phyloP scores from a whole-genome alignment of 768 basidiomycete species.

The Podaxis sp. region DNA sequence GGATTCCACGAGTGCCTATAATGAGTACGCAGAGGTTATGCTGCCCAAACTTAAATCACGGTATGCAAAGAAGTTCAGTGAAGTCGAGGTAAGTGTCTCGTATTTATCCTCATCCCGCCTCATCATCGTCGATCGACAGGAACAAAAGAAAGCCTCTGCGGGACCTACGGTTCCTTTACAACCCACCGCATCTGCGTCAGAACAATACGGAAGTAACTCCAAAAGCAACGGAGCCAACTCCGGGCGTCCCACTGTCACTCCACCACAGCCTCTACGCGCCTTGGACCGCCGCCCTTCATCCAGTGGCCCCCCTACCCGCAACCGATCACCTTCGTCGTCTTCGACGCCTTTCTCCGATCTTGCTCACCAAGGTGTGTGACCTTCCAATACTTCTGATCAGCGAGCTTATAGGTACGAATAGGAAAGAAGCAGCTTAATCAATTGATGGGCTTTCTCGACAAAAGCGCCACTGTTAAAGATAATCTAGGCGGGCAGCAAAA shows the following conservation, averaged over 20 bases:
- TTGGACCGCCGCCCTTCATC: constrained; percentile 74
- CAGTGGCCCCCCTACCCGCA: constrained; percentile 50
- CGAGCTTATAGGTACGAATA: constrained; percentile 25
- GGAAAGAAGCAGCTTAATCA: constrained; percentile 88
- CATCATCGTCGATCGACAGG: constrained; percentile 38
- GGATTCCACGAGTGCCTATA: constrained; percentile 71
- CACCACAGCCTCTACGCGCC: constrained; percentile 74
- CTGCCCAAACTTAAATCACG: constrained; percentile 78
- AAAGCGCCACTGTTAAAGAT: constrained; percentile 67
- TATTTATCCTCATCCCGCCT: background rate
- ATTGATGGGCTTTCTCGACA: constrained; percentile 82
- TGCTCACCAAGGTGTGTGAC: constrained; percentile 69
- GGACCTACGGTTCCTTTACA: constrained; percentile 33
- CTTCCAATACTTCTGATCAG: background rate
- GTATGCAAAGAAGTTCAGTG: constrained; percentile 84
- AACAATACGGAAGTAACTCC: constrained; percentile 36
- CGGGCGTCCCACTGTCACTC: constrained; percentile 55
- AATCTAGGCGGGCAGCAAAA: constrained; percentile 58
- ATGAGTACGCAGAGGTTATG: constrained; percentile 77
- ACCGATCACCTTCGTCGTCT: constrained; percentile 76
- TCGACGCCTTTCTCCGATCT: constrained; percentile 81
- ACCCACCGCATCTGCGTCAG: constrained; percentile 25
- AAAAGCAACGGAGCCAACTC: constrained; percentile 47
- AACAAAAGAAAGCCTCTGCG: constrained; percentile 56
- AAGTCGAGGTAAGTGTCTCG: constrained; percentile 66